Conservation (phyloP, 2,329 filamentous ascomycete genomes). For the Hymenoscyphus albidus region DNA sequence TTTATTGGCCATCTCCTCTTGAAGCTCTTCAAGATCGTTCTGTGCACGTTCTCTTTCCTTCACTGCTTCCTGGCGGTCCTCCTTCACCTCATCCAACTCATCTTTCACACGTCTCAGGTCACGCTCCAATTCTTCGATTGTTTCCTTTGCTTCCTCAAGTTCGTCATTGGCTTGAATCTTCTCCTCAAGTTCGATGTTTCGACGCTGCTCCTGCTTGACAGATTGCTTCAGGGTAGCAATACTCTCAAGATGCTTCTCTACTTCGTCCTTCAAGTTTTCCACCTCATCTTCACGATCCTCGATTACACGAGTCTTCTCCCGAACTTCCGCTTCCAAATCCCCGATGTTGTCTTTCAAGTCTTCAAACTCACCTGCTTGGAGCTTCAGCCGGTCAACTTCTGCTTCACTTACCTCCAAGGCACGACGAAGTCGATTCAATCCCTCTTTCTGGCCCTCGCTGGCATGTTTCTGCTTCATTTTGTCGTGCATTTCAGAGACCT, state of each 20-base stretch:
- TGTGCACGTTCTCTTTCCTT: conserved; percentile 55
- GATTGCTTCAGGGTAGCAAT: conserved; percentile 55
- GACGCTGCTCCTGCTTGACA: conserved; percentile 52
- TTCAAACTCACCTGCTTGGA: conserved; percentile 56
- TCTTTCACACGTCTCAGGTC: conserved; percentile 51
- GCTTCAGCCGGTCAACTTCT: conserved; percentile 48
- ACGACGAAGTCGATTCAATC: conserved; percentile 55
- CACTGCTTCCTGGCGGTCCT: conserved; percentile 51
- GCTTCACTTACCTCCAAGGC: conserved; percentile 53
- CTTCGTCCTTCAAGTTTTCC: conserved; percentile 58
- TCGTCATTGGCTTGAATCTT: conserved; percentile 50
- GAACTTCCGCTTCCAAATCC: conserved; percentile 70
- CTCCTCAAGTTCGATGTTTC: conserved; percentile 52
- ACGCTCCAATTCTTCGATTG: conserved; percentile 55
- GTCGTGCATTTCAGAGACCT: conserved; percentile 79
- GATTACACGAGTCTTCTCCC: conserved; percentile 70
- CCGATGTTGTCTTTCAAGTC: conserved; percentile 70
- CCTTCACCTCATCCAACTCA: conserved; percentile 52
- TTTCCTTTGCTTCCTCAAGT: conserved; percentile 53
- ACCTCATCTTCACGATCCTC: conserved; percentile 73
- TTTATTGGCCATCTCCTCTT: conserved; percentile 75
- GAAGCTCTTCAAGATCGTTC: conserved; percentile 59
- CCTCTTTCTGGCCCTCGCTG: conserved; percentile 63
- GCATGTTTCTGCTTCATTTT: conserved; percentile 72
- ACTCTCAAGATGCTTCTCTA: conserved; percentile 49